Percentiles rank a stretch among this genome's conserved stretches.
Evolutionary conservation across 306 rosid genomes (phyloP).

Genomic region (Clitoria ternatea): DNA sequence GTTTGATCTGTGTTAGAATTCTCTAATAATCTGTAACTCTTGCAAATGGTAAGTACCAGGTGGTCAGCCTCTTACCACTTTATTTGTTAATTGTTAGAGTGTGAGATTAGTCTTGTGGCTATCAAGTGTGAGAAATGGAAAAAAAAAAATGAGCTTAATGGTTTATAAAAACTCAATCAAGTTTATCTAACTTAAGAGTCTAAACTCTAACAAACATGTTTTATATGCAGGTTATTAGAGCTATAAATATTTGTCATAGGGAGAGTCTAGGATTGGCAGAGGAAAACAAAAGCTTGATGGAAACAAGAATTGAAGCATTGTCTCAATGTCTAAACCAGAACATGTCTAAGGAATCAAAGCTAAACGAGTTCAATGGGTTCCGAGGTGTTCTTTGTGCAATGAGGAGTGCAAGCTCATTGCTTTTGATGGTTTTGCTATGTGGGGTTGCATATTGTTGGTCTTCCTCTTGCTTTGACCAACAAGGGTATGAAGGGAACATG

Average conservation of each 20-base stretch:
- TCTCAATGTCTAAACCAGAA: slow-evolving; percentile 30
- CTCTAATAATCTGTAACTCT: too few relatives aligned
- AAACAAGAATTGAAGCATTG: slow-evolving; percentile 52
- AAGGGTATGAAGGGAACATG: slow-evolving; percentile 27
- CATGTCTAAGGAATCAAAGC: slow-evolving; percentile 39
- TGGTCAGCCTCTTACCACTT: too few relatives aligned
- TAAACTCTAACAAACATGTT: neutral
- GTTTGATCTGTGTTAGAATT: too few relatives aligned
- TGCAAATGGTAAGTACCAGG: too few relatives aligned
- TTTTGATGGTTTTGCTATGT: slow-evolving; percentile 49
- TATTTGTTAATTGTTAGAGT: too few relatives aligned
- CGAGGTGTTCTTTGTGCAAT: slow-evolving; percentile 62
- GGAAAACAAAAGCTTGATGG: slow-evolving; percentile 47
- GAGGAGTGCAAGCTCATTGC: slow-evolving; percentile 55
- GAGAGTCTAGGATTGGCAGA: slow-evolving; percentile 50
- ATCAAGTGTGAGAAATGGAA: too few relatives aligned
- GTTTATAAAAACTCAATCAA: neutral
- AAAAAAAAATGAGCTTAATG: neutral
- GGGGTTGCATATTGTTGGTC: slow-evolving; percentile 56
- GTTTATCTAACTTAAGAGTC: neutral
- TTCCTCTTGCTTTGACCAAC: slow-evolving; percentile 36
- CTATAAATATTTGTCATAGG: slow-evolving; percentile 47
- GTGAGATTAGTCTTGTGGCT: too few relatives aligned
- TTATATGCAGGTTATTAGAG: slow-evolving; percentile 41
- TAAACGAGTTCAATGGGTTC: slow-evolving; percentile 62